Conservation (phyloP, 495 filamentous ascomycete genomes). For the Durotheca rogersii region DNA sequence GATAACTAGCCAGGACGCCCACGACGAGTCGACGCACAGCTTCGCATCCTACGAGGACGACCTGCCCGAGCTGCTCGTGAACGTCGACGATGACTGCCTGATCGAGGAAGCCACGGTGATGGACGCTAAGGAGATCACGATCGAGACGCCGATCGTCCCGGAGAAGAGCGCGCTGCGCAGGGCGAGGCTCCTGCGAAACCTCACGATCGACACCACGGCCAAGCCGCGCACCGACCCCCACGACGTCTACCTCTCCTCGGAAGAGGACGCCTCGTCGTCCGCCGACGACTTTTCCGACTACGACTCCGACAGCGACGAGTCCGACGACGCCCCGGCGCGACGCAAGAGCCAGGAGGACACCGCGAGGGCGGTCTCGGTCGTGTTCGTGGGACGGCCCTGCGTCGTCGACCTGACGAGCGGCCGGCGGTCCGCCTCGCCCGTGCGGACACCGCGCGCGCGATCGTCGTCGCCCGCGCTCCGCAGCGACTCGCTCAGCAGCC, state of each 20-base stretch:
- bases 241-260: conserved; percentile 52
- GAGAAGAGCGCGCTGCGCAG: conserved; percentile 46
- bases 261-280: conserved; percentile 53
- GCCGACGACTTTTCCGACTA: conserved; percentile 53
- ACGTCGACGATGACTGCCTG: conserved; percentile 32
- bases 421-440: conserved; percentile 43
- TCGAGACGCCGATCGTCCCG: conserved; percentile 39
- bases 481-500: conserved; percentile 8
- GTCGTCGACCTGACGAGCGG: conserved; percentile 46
- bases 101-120: conserved; percentile 33
- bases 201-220: conserved; percentile 44
- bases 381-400: conserved; percentile 49
- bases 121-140: conserved; percentile 30
- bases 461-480: conserved; percentile 36
- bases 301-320: conserved; percentile 45
- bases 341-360: conserved; percentile 49
- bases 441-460: conserved; percentile 31
- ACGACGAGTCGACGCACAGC: conserved; percentile 22
- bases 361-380: conserved; percentile 50
- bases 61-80: conserved; percentile 27
- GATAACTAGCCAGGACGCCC: conserved; percentile 13
- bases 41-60: conserved; percentile 30
- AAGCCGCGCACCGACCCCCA: conserved; percentile 41
- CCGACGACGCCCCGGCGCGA: conserved; percentile 35
- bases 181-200: conserved; percentile 44